These are phyloP conservation scores for Hypomyces rosellus DNA, from an alignment of 2,329 filamentous ascomycete species.

Conservation along the genomic window DNA sequence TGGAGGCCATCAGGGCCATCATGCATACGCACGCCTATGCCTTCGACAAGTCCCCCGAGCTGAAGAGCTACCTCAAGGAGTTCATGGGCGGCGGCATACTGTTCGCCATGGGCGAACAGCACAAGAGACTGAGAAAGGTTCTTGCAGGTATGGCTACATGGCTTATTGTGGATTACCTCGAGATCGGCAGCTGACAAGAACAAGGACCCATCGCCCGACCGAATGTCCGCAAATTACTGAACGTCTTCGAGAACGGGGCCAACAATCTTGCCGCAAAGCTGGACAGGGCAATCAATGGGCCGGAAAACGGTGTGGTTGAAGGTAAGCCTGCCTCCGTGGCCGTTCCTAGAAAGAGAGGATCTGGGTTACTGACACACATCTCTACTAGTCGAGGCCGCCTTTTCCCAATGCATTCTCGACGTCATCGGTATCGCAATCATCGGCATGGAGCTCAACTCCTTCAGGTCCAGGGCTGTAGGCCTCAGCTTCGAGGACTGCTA, in stretches of 20 bases:
- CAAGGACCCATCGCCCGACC: neutral
- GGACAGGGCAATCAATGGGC: neutral
- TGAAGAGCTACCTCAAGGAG: neutral
- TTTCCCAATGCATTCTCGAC: neutral
- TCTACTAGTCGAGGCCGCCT: neutral
- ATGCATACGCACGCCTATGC: neutral
- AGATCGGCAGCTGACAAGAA: neutral
- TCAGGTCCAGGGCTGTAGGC: neutral
- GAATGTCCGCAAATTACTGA: neutral
- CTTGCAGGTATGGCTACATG: constrained; percentile 7
- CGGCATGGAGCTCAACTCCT: neutral
- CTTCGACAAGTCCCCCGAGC: neutral
- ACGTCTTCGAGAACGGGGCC: neutral
- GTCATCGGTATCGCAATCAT: neutral
- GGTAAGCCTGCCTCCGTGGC: neutral
- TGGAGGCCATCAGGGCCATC: constrained; percentile 18
- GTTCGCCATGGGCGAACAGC: neutral
- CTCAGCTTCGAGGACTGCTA: constrained; percentile 1
- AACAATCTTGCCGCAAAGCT: neutral
- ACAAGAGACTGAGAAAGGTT: constrained; percentile 1
- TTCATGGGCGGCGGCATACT: constrained; percentile 5
- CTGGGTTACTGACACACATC: neutral
- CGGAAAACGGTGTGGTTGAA: neutral
- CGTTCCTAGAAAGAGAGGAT: neutral
- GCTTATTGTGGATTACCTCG: neutral